phyloP scores from a whole-genome alignment of 1,284 basidiomycete genomes.

The Cutaneotrichosporon curvatum region DNA sequence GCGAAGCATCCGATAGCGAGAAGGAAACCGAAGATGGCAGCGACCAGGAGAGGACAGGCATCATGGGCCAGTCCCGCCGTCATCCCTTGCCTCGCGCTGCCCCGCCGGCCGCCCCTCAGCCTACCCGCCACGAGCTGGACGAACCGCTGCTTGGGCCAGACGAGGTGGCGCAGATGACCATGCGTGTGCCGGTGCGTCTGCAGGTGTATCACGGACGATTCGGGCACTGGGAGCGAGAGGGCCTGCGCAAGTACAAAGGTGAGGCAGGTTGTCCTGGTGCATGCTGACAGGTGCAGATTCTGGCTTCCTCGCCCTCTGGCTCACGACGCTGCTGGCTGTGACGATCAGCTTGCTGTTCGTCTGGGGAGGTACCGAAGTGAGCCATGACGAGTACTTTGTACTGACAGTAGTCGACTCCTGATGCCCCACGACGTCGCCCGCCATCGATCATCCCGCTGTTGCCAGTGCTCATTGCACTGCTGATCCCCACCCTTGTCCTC shows the following conservation, averaged over 20 bases:
- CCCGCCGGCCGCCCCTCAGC: background rate
- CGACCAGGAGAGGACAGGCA: constrained; percentile 20
- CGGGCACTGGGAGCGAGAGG: constrained; percentile 43
- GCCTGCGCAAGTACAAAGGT: constrained; percentile 45
- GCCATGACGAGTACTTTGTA: background rate
- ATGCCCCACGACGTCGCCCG: constrained; percentile 5
- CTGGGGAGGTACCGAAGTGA: constrained; percentile 45
- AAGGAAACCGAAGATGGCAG: constrained; percentile 34
- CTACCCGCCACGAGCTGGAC: constrained; percentile 16
- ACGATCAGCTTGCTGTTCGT: constrained; percentile 41
- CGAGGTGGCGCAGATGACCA: constrained; percentile 20
- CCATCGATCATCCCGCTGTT: constrained; percentile 64
- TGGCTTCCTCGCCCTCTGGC: constrained; percentile 41
- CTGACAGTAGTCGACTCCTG: constrained; percentile 6
- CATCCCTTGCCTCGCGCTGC: background rate
- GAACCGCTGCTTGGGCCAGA: constrained; percentile 36
- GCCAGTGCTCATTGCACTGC: constrained; percentile 71
- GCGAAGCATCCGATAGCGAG: constrained; percentile 30
- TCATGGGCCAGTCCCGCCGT: constrained; percentile 26
- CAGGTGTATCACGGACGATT: constrained; percentile 44
- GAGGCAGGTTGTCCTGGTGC: background rate
- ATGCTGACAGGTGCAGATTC: constrained; percentile 27
- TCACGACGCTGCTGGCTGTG: constrained; percentile 33
- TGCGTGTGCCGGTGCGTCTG: constrained; percentile 32
- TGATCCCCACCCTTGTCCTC: constrained; percentile 61